Percentiles rank a stretch among this genome's conserved stretches.
These are phyloP conservation scores for Phlebiopsis gigantea DNA, from an alignment of 768 basidiomycete species.

Conservation along the genomic window DNA sequence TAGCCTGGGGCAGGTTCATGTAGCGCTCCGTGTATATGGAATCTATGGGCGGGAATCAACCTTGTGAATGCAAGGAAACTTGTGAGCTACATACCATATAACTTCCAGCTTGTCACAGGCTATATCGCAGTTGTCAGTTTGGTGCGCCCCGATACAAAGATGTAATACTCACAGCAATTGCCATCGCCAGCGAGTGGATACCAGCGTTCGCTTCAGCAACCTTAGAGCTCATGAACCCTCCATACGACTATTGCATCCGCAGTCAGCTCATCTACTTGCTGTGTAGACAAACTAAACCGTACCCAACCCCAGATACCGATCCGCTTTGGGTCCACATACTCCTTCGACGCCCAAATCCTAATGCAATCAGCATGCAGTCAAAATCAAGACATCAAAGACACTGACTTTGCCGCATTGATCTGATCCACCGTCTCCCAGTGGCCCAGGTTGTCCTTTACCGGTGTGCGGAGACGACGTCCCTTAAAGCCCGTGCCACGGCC, in stretches of 20 bases:
- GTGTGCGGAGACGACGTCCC: conserved; percentile 78
- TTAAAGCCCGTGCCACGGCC: conserved; percentile 92
- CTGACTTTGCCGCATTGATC: conserved; percentile 79
- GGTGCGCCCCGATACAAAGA: conserved; percentile 1
- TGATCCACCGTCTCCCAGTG: conserved; percentile 88
- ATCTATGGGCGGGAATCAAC: conserved; percentile 40
- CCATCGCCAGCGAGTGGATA: conserved; percentile 86
- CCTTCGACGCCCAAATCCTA: conserved; percentile 79
- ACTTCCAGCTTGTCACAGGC: conserved; percentile 85
- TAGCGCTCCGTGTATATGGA: conserved; percentile 97
- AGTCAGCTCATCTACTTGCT: background rate
- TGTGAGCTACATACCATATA: conserved; percentile 55
- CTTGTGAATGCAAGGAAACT: background rate
- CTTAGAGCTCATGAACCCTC: conserved; percentile 94
- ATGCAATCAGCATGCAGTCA: background rate
- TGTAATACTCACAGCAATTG: conserved; percentile 68
- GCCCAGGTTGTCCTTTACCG: conserved; percentile 85
- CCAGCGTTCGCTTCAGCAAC: conserved; percentile 87
- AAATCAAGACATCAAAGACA: conserved; percentile 12
- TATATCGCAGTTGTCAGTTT: conserved; percentile 25
- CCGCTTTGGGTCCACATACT: conserved; percentile 82
- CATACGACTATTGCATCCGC: conserved; percentile 68
- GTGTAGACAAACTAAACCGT: conserved; percentile 24
- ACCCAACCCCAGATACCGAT: conserved; percentile 99
- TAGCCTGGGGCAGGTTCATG: conserved; percentile 79